Evolutionary conservation across 495 filamentous ascomycete genomes (phyloP), one percentile per base, ranked within the genome.

Genomic region (Glonium stellatum): DNA sequence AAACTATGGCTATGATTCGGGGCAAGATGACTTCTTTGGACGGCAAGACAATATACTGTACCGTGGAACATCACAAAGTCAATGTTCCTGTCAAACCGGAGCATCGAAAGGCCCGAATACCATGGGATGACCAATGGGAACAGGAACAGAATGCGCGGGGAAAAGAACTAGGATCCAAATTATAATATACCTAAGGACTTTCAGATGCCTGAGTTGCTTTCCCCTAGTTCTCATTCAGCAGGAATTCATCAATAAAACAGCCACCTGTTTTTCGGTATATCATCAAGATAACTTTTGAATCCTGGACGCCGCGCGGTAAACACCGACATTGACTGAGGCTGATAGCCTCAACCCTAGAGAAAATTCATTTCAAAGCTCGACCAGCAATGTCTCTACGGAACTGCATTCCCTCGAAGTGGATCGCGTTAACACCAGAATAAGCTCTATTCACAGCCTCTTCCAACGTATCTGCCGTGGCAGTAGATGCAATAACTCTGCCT

Each of bases 401-500:
- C 74, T 92, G 88, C 91, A 96, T 96, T 59, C 84, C 85, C 21
- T 92, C 81, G 65, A 96, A 98, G 58, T 86, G 76, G 61, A 97
- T 91, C 52, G 82, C 80, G 48, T 82, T 78, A 15, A 97, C 85
- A 25, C 87, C 88, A 44, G 73, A 74, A 75, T 98, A 98, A 35
- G 90, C 92, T 74, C 86, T 87, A 64, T 81, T 78, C 0, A 97
- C 86, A 1, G 93, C 95, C 55, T 86, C 83, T 65, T 88, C 83
- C 2, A 98, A 81, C 12, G 84, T 84, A 0, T 76, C 72, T 0
- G 87, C 93, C 1, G 81, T 87, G 5, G 92, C 87, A 44, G 85
- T 93, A 0, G 88, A 82, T 1, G 95, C 93, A 67, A 97, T 95
- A 34, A 97, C 93, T 47, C 93, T 84, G 1, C 93, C 95, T 25